These are phyloP conservation scores for Lenzites betulinus DNA, from an alignment of 768 basidiomycete species.

Conservation along the genomic window DNA sequence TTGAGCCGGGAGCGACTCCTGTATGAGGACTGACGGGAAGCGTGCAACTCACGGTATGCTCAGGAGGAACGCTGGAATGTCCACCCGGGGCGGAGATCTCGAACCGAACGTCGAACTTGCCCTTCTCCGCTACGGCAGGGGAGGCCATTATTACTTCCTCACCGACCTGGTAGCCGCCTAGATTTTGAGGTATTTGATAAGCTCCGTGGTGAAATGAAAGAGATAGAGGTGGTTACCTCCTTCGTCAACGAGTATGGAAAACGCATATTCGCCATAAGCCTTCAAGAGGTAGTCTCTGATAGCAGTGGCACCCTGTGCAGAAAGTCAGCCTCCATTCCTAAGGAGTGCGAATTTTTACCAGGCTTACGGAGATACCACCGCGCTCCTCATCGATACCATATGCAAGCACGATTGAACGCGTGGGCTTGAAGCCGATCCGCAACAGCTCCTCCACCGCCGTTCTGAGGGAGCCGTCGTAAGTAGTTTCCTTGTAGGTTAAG, in stretches of 20 bases:
- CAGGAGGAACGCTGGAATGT: conserved; percentile 83
- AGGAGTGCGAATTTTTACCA: neutral
- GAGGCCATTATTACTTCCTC: conserved; percentile 59
- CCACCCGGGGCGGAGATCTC: conserved; percentile 74
- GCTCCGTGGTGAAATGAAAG: too few species aligned
- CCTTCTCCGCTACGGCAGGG: conserved; percentile 75
- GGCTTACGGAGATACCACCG: conserved; percentile 29
- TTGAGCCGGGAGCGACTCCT: too few species aligned
- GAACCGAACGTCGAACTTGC: conserved; percentile 62
- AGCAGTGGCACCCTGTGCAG: conserved; percentile 53
- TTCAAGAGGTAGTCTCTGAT: conserved; percentile 51
- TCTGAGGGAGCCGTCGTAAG: conserved; percentile 15
- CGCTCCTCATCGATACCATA: conserved; percentile 57
- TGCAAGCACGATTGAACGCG: conserved; percentile 41
- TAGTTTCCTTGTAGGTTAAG: neutral
- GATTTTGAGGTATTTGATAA: neutral
- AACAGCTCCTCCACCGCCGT: conserved; percentile 50
- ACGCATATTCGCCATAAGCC: conserved; percentile 69
- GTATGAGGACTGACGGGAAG: neutral
- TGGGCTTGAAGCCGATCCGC: conserved; percentile 46
- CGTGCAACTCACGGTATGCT: conserved; percentile 61
- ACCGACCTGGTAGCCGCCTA: conserved; percentile 52
- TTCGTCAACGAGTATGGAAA: conserved; percentile 86
- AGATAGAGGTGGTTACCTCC: conserved; percentile 54
- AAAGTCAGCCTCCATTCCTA: neutral